Evolutionary conservation across 176 grass and related monocot species (phyloP).

Genomic region (Poa pratensis): DNA sequence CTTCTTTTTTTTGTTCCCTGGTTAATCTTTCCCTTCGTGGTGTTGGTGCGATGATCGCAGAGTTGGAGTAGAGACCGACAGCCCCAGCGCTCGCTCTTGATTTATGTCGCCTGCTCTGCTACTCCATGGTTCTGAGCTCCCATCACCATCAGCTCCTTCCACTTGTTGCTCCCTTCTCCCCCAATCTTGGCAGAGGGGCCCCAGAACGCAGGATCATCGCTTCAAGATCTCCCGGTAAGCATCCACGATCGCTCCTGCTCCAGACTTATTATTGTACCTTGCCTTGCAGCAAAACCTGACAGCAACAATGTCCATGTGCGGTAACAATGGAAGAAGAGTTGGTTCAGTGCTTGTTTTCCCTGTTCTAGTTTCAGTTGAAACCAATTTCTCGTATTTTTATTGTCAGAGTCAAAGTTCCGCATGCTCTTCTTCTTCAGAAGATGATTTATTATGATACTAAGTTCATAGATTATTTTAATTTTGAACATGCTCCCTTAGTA

Average conservation of each 20-base stretch:
- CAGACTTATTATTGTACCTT: background rate
- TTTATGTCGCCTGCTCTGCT: conserved; percentile 58
- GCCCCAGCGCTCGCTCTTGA: conserved; percentile 22
- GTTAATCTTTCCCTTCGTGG: background rate
- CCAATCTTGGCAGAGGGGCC: conserved; percentile 42
- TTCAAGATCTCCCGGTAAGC: conserved; percentile 55
- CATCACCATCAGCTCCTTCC: conserved; percentile 22
- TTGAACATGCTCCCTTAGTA: background rate
- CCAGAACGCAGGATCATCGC: conserved; percentile 12
- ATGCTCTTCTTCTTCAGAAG: background rate
- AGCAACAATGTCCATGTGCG: background rate
- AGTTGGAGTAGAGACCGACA: conserved; percentile 7
- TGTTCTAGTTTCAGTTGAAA: background rate
- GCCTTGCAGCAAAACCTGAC: background rate
- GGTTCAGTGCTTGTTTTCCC: background rate
- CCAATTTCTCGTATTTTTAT: background rate
- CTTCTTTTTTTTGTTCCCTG: background rate
- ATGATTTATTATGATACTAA: conserved; percentile 20
- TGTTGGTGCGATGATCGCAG: conserved; percentile 2
- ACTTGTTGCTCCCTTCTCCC: conserved; percentile 42
- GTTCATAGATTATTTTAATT: background rate
- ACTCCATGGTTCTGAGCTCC: conserved; percentile 66
- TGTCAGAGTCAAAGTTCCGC: background rate
- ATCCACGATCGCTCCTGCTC: background rate
- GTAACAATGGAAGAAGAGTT: background rate